Conservation (phyloP, 768 basidiomycete genomes). For the Lentinula aciculospora region DNA sequence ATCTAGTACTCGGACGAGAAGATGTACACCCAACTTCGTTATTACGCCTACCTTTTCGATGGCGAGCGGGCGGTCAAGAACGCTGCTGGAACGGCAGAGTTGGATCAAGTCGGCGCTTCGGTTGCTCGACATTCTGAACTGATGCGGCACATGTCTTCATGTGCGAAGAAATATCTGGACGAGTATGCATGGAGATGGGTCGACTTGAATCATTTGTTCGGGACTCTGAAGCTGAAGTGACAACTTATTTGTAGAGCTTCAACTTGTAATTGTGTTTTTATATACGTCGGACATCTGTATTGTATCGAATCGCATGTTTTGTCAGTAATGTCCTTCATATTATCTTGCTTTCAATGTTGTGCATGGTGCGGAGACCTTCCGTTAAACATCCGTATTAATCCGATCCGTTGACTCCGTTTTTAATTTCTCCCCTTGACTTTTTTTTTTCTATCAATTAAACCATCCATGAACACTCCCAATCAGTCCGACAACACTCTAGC, state of each 20-base stretch:
- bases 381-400: too few species aligned
- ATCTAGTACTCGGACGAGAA: constrained; percentile 75
- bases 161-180: constrained; percentile 77
- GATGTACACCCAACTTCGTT: constrained; percentile 88
- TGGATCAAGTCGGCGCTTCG: constrained; percentile 55
- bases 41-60: constrained; percentile 77
- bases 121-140: constrained; percentile 42
- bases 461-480: not conserved
- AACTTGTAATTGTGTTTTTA: too few species aligned
- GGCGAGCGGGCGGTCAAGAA: constrained; percentile 51
- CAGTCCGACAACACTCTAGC: not conserved
- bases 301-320: not conserved
- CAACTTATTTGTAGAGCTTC: not conserved
- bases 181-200: constrained; percentile 90
- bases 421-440: too few species aligned
- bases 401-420: too few species aligned
- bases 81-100: constrained; percentile 33
- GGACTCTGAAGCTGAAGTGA: constrained; percentile 50
- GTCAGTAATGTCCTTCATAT: too few species aligned
- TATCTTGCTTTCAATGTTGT: not conserved
- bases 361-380: not conserved
- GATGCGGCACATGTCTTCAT: constrained; percentile 45
- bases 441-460: too few species aligned
- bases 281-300: not conserved
- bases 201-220: constrained; percentile 72